Percentiles rank a stretch among this genome's conserved stretches.
Conservation (phyloP, 495 filamentous ascomycete genomes). For the Aspergillus incahuasiensis region DNA sequence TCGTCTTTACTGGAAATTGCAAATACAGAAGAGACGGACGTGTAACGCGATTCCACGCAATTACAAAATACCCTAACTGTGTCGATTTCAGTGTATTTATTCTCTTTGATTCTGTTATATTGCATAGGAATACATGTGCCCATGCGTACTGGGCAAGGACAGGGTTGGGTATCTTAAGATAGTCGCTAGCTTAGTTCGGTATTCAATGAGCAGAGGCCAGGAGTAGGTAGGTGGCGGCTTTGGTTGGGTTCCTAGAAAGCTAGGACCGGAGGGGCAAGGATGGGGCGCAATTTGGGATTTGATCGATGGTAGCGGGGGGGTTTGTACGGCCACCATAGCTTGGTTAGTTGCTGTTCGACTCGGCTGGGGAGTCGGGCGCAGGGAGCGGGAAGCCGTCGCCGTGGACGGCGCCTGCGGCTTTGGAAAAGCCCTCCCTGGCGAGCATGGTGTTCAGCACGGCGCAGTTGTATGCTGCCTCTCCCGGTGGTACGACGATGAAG, state of each 20-base stretch:
- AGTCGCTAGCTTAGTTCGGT: background rate
- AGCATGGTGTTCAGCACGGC: conserved; percentile 85
- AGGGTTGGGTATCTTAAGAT: conserved; percentile 12
- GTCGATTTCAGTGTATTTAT: background rate
- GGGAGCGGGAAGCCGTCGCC: conserved; percentile 46
- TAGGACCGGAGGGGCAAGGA: background rate
- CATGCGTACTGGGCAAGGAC: conserved; percentile 1
- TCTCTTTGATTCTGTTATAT: background rate
- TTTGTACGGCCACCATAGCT: background rate
- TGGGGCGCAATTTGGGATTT: background rate
- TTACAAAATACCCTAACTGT: background rate
- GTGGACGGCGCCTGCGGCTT: conserved; percentile 33
- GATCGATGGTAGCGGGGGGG: background rate
- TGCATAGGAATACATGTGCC: conserved; percentile 3
- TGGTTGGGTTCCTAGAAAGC: background rate
- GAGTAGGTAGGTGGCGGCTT: background rate
- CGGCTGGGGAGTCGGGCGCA: conserved; percentile 27
- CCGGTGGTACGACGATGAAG: conserved; percentile 81
- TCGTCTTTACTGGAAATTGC: too few relatives aligned
- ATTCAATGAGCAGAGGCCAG: background rate
- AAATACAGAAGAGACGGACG: too few relatives aligned
- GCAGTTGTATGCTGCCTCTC: conserved; percentile 81
- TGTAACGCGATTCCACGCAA: too few relatives aligned
- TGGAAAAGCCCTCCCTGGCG: conserved; percentile 71
- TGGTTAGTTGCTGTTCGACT: conserved; percentile 5